Evolutionary conservation across 306 rosid species (phyloP), one percentile per base, ranked within the genome.

Genomic region (Malus fusca): DNA sequence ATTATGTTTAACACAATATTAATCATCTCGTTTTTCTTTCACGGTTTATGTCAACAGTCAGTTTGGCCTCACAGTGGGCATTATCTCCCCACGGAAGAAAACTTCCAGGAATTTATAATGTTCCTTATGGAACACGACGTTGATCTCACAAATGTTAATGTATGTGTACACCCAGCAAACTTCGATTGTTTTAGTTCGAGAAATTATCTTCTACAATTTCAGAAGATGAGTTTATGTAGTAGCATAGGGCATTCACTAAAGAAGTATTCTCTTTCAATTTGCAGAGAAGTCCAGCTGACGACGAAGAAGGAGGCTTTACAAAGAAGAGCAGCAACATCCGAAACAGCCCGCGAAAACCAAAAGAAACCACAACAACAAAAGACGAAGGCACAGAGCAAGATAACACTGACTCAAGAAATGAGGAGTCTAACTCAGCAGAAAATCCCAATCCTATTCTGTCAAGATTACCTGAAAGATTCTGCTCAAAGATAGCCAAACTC

Each of bases 61-160:
- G 88, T 93, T 78, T 93, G 97, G 97, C 91, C 97, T 84, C 98
- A 93, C 82, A 93, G 98, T 72, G 98, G 97, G 66, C 98, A 93
- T 76, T 93, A 93, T 82, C 93, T 85, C 75, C 96, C 96, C 13
- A 93, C 96, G 6, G 93, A 91, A 80, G 98, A 89, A 83, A 93
- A 91, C 78, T 91, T 93, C 78, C 82, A 83, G 69, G 92, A 85
- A 76, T 79, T 93, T 46, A 73, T 91, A 87, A 76, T 78, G 68
- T 91, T 89, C 81, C 96, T 93, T 66, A 25, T 3, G 82, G 92
- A 86, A 70, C 82, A 89, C 61, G 42, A 88, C 6, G 90, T 88
- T 26, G 96, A 93, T 79, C 92, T 93, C 59, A 76, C 92, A 8
- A 71, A 88, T 70, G 97, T 93, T 9, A 68, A 93, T 97, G 97